These are phyloP conservation scores for Sporothrix humicola DNA, from an alignment of 2,329 filamentous ascomycete genomes.

Conservation along the genomic window DNA sequence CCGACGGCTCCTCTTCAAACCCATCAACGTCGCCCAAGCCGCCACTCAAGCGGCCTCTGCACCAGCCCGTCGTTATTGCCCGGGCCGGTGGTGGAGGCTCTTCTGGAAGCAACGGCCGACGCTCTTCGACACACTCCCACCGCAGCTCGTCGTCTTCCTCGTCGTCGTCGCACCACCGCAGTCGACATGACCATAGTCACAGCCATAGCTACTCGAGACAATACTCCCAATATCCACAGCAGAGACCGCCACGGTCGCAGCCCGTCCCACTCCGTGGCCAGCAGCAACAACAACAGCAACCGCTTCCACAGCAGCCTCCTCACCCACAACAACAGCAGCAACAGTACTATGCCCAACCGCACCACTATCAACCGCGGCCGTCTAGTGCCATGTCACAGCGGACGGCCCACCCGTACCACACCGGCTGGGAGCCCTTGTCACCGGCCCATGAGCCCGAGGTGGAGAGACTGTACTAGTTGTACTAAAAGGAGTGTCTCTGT, in stretches of 20 bases:
- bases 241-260: neutral
- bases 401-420: conserved; percentile 7
- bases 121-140: conserved; percentile 36
- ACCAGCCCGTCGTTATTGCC: conserved; percentile 60
- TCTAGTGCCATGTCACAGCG: conserved; percentile 12
- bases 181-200: conserved; percentile 1
- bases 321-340: neutral
- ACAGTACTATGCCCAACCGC: neutral
- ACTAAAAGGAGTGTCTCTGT: too few relatives aligned
- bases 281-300: neutral
- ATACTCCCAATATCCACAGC: conserved; percentile 8
- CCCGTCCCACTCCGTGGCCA: too few relatives aligned
- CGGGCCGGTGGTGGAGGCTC: conserved; percentile 45
- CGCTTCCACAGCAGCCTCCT: neutral
- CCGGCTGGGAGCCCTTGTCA: conserved; percentile 24
- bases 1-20: conserved; percentile 38
- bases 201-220: neutral
- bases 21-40: conserved; percentile 52
- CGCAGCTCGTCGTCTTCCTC: conserved; percentile 41
- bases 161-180: conserved; percentile 39
- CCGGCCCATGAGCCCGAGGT: conserved; percentile 3
- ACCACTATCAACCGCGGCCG: neutral
- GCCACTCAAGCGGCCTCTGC: conserved; percentile 61
- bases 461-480: neutral
- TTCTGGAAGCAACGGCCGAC: conserved; percentile 37